Base-by-base conservation (phyloP, 2,329 filamentous ascomycete genomes). In the Cladophialophora exuberans region DNA sequence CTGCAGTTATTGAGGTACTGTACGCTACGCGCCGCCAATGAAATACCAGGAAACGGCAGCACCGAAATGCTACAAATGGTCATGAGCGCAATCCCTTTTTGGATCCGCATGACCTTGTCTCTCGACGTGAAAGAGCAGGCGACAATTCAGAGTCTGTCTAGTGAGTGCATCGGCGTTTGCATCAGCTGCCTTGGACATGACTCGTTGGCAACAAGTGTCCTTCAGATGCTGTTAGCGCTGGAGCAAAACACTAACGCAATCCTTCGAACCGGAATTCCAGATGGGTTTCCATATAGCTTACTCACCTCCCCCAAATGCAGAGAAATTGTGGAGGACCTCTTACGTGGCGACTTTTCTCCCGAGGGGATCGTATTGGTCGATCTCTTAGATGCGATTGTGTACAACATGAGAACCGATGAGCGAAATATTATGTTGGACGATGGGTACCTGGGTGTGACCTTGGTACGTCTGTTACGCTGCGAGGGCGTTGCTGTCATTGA, bases 401-500 rank as follows among this genome's bases (percentile, higher is more conserved):
- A 36, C 39, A 54, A 60, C 25, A 33, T 63, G 11, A 56, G 63
- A 36, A 54, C 44, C 25, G 61, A 55, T n/a, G 58, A 55, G 17
- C 30, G 55, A 15, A 59, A 56, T 13, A 63, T 59, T 41, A 35
- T 64, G 5, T 46, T 47, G 18, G 35, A 46, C 28, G 47, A 44
- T 26, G 45, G 48, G 11, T 57, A 61, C 30, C 56, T 76, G 68
- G 61, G 76, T 69, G 72, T 72, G 25, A 52, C 50, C 26, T 25
- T 64, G 7, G 54, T 50, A 23, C 38, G 31, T 15, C 49, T 65
- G 2, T 47, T 64, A 6, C 51, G 57, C 11, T 64, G 60, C 33
- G 47, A 56, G 7, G 63, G 62, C 5, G 51, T 52, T 18, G 59
- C 63, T 4, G 57, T 52, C 30, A 52, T 64, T 26, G 63, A 64